Base-by-base conservation (phyloP, 2,329 filamentous ascomycete species). In the Sporothrix sp. region DNA sequence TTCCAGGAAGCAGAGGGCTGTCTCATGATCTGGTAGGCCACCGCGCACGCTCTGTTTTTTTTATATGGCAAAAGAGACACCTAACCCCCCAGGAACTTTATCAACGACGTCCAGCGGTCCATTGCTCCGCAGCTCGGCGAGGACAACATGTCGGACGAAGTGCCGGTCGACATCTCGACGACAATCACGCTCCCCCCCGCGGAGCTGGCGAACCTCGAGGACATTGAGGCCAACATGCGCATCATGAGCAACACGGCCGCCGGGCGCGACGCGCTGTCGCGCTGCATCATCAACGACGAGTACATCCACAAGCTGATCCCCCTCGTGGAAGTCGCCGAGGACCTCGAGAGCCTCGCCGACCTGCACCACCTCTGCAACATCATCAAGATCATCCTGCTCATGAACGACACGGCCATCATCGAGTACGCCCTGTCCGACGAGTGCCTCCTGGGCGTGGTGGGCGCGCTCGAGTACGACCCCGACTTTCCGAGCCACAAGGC, bases 1-100 rank as follows among this genome's bases (percentile, higher is more conserved):
- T 98, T 98, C 63, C 93, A 98, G 67, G 93, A 98, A 70, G 85
- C 90, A 2, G 93, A 97, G 59, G 93, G 91, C 40, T 98, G 93
- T 68, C 81, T 86, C 18, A 75, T 82, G 56, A 95, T 98, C 66
- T 98, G 93, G 93, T 94, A 61, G 65, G 71, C 50, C 9, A 6
- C 25, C 14, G 5, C 18, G 10, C n/a, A 4, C 7, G 28, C 14
- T 35, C 13, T n/a, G 28, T 33, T 27, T 21, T 4, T 32, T n/a
- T 4, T 4, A 16, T 3, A 23, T 4, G 1, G 11, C 4, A 16
- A 27, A 20, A 10, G 8, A 38, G 4, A 32, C 27, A 8, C 18
- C 50, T 38, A 54, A 42, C 11, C n/a, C 1, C 21, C 52, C 59
- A 95, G 89, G 88, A 88, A 91, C 61, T 97, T 97, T 59, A 86